A percentile compares a stretch with the other conserved stretches of the same genome.
Evolutionary conservation across 257 asterid genomes (phyloP).

Genomic region (Ocimum tenuiflorum): DNA sequence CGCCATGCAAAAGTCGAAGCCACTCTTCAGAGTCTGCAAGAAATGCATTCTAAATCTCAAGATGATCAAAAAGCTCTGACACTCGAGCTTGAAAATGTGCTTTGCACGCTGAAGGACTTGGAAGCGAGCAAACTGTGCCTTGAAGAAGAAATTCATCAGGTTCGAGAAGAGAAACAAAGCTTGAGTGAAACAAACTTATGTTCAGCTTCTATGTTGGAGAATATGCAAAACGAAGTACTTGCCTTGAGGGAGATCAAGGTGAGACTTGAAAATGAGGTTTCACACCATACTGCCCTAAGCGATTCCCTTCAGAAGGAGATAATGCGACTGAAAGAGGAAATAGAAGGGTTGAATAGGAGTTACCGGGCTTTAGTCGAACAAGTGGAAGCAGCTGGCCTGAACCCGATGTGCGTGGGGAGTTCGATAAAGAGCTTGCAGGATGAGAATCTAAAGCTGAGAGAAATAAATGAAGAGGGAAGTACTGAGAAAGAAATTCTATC

Average conservation of each 20-base stretch:
- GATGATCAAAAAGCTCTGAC: slow-evolving; percentile 58
- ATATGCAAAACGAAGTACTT: slow-evolving; percentile 50
- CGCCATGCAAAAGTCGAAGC: slow-evolving; percentile 56
- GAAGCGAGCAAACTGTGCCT: slow-evolving; percentile 47
- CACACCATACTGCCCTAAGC: slow-evolving; percentile 42
- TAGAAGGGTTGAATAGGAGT: slow-evolving; percentile 44
- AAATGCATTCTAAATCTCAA: slow-evolving; percentile 59
- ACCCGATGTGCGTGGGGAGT: slow-evolving; percentile 37
- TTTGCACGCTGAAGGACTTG: slow-evolving; percentile 53
- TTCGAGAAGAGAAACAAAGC: slow-evolving; percentile 49
- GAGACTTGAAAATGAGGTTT: slow-evolving; percentile 70
- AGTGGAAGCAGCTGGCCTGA: slow-evolving; percentile 55
- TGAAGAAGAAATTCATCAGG: slow-evolving; percentile 54
- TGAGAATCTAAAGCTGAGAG: slow-evolving; percentile 51
- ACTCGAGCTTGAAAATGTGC: slow-evolving; percentile 49
- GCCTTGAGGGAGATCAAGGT: slow-evolving; percentile 66
- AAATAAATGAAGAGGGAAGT: slow-evolving; percentile 36
- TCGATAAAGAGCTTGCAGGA: slow-evolving; percentile 50
- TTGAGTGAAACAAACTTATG: slow-evolving; percentile 44
- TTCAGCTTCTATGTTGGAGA: slow-evolving; percentile 45
- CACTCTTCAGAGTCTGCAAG: slow-evolving; percentile 50
- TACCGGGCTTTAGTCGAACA: slow-evolving; percentile 58
- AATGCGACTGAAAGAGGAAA: slow-evolving; percentile 53
- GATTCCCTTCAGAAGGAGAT: slow-evolving; percentile 59
- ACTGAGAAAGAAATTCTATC: slow-evolving; percentile 43